Evolutionary conservation across 225 moss, liverwort and hornwort species (phyloP).

Genomic region (Straminergon stramineum): DNA sequence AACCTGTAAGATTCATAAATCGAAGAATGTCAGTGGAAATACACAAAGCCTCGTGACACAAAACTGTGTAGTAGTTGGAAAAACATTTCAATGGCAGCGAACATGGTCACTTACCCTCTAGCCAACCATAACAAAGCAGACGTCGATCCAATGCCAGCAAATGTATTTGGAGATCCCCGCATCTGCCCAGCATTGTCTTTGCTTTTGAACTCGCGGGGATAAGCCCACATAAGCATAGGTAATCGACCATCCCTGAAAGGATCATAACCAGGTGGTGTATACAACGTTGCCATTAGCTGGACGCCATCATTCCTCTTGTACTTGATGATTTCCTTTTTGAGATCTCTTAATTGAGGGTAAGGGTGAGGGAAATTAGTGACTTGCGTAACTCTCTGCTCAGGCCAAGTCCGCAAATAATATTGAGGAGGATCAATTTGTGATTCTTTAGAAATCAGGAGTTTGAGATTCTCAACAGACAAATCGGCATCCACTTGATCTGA

Average conservation of each 20-base stretch:
- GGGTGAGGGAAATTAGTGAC: conserved; percentile 92
- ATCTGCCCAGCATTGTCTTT: conserved; percentile 96
- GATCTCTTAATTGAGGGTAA: conserved; percentile 73
- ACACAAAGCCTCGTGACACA: background rate
- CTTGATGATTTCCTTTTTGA: conserved; percentile 82
- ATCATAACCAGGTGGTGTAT: conserved; percentile 77
- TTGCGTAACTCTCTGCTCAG: conserved; percentile 56
- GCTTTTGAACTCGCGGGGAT: conserved; percentile 95
- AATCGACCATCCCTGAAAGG: conserved; percentile 64
- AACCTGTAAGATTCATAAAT: conserved; percentile 29
- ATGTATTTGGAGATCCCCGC: conserved; percentile 86
- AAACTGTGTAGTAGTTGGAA: background rate
- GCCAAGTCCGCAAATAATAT: conserved; percentile 78
- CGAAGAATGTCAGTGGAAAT: background rate
- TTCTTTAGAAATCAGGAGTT: conserved; percentile 80
- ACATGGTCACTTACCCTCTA: conserved; percentile 48
- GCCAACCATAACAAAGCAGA: conserved; percentile 90
- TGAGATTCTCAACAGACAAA: conserved; percentile 56
- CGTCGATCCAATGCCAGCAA: conserved; percentile 92
- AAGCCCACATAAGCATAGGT: conserved; percentile 91
- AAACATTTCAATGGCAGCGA: background rate
- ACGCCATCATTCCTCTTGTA: conserved; percentile 87
- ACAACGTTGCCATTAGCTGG: conserved; percentile 90
- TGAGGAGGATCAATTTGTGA: conserved; percentile 92
- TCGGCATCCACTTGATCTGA: conserved; percentile 85